Conservation (phyloP, 768 basidiomycete species). For the Naganishia kalamii region DNA sequence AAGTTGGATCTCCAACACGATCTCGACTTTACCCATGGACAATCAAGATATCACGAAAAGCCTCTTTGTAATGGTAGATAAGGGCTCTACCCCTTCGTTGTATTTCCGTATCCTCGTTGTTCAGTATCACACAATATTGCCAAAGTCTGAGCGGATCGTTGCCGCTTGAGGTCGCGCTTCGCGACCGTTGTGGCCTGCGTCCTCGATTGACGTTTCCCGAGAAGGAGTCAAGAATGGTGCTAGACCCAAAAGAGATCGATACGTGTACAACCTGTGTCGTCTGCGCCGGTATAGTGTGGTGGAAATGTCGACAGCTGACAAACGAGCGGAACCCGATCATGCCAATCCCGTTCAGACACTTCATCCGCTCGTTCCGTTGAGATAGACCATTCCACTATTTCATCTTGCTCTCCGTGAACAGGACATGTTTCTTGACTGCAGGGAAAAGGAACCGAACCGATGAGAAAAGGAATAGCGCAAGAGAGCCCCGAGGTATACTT, state of each 20-base stretch:
- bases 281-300: no score
- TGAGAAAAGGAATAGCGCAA: background rate
- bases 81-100: constrained; percentile 19
- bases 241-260: background rate
- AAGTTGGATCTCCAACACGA: constrained; percentile 12
- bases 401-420: constrained; percentile 44
- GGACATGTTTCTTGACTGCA: constrained; percentile 41
- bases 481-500: constrained; percentile 33
- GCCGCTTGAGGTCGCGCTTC: background rate
- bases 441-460: background rate
- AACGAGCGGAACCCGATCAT: no score
- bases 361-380: background rate
- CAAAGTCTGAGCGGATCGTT: background rate
- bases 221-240: background rate
- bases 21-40: constrained; percentile 16
- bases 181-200: no score
- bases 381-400: constrained; percentile 29
- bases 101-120: background rate
- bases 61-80: constrained; percentile 4
- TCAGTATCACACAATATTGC: background rate
- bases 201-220: no score
- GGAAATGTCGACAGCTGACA: no score
- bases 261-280: constrained; percentile 8
- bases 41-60: background rate
- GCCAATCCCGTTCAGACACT: background rate